phyloP scores from a whole-genome alignment of 2,329 filamentous ascomycete genomes.

The Penicillium sp. region DNA sequence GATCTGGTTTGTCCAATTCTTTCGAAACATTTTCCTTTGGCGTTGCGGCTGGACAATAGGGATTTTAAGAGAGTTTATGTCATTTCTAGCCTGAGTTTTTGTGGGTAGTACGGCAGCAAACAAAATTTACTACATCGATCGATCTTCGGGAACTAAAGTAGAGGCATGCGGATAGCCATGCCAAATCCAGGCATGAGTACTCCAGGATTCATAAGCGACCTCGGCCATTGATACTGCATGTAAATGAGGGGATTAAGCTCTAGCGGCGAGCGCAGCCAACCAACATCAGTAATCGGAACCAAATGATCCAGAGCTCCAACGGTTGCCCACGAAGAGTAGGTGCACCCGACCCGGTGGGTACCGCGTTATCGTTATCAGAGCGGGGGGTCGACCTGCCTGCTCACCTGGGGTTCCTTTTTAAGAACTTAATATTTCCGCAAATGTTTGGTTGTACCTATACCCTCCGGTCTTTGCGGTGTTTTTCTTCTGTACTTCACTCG shows the following conservation, averaged over 20 bases:
- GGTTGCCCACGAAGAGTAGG: constrained; percentile 33
- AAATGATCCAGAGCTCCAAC: background rate
- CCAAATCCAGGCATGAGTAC: background rate
- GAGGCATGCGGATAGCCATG: background rate
- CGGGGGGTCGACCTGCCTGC: constrained; percentile 9
- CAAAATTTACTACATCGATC: background rate
- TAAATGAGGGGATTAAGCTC: background rate
- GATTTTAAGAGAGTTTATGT: background rate
- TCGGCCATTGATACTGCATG: background rate
- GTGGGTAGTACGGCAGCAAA: background rate
- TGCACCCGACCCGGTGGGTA: constrained; percentile 30
- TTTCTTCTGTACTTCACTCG: constrained; percentile 8
- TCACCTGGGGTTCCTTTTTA: constrained; percentile 3
- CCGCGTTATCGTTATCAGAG: constrained; percentile 23
- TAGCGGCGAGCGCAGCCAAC: constrained; percentile 9
- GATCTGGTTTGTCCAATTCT: background rate
- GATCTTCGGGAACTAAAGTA: background rate
- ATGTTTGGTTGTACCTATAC: constrained; percentile 12
- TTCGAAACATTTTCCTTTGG: background rate
- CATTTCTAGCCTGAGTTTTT: background rate
- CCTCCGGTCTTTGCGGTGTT: constrained; percentile 10
- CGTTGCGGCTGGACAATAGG: background rate
- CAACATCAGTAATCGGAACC: background rate
- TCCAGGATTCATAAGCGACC: background rate
- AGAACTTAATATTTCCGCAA: constrained; percentile 3